These are phyloP conservation scores for Trichoderma orchidacearum DNA, from an alignment of 495 filamentous ascomycete species.

Conservation along the genomic window DNA sequence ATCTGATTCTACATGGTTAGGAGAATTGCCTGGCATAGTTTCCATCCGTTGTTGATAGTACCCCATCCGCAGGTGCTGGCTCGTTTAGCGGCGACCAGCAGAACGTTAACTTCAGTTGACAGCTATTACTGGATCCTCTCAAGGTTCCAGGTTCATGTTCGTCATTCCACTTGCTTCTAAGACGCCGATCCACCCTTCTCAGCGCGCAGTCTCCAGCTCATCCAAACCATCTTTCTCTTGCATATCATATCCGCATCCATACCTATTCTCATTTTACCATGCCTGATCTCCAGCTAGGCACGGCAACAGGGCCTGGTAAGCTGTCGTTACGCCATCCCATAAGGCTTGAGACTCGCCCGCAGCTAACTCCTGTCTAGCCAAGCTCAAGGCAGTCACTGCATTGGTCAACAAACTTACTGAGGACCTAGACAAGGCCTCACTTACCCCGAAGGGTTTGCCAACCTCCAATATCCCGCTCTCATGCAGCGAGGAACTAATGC, in stretches of 20 bases:
- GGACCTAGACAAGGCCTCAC: conserved; percentile 39
- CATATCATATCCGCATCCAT: not conserved
- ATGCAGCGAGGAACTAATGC: not conserved
- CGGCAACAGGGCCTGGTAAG: not conserved
- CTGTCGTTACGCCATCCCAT: not conserved
- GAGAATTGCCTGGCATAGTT: no score
- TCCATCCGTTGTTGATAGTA: no score
- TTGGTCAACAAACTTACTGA: conserved; percentile 43
- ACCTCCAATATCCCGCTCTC: not conserved
- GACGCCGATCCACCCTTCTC: not conserved
- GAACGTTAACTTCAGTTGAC: no score
- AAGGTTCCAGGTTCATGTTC: no score
- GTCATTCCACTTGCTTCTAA: not conserved
- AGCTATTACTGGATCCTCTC: no score
- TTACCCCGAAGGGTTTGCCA: conserved; percentile 43
- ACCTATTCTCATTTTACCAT: not conserved
- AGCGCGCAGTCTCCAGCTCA: not conserved
- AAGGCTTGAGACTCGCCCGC: not conserved
- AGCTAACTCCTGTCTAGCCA: conserved; percentile 28
- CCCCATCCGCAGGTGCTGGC: no score
- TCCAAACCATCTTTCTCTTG: not conserved
- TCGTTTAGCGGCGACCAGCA: no score
- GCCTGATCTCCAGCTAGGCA: not conserved
- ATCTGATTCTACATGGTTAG: no score
- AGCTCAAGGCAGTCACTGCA: conserved; percentile 46